Evolutionary conservation across 2,329 filamentous ascomycete genomes (phyloP), one percentile per base, ranked within the genome.

Genomic region (Lasiodiplodia sp.): DNA sequence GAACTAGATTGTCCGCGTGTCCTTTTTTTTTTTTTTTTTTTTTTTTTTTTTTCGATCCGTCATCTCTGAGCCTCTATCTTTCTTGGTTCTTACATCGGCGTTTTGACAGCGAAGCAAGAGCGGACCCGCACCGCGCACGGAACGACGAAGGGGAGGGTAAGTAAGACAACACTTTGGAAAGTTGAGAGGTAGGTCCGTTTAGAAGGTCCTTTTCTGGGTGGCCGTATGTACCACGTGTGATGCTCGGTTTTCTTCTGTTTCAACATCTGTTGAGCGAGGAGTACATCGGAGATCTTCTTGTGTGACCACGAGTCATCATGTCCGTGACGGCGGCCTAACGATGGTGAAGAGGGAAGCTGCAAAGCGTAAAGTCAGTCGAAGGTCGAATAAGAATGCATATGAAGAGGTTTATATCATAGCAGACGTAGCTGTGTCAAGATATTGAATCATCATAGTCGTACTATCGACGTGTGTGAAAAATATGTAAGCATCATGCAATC

Each of bases 401-500:
- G 4, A 14, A 16, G 7, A 53, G 16, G 8, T 12, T 18, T n/a
- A 14, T 11, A 47, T 47, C 44, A 47, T n/a, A n/a, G n/a, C 11
- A 11, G 44, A 47, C n/a, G 44, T n/a, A 44, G 21, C 8, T 28
- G 16, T 16, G 12, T 31, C 44, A 49, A 31, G 6, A 25, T 37
- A 25, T 38, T 11, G 7, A 4, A 49, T 34, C 18, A 37, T 52
- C 37, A 16, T 21, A 18, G 51, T 38, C 47, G 47, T 21, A 38
- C 38, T 64, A 40, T 52, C 44, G 44, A 64, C 28, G 12, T 21
- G 18, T 14, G 31, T 3, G 21, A 5, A 28, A 34, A 49, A 28
- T 47, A 51, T 21, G 25, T 40, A 58, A 58, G 37, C n/a, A 25
- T n/a, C 58, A 64, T 64, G 60, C 60, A 64, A 64, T 64, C 60